Conservation (phyloP, 345 rosid species). For the Mangifera indica region DNA sequence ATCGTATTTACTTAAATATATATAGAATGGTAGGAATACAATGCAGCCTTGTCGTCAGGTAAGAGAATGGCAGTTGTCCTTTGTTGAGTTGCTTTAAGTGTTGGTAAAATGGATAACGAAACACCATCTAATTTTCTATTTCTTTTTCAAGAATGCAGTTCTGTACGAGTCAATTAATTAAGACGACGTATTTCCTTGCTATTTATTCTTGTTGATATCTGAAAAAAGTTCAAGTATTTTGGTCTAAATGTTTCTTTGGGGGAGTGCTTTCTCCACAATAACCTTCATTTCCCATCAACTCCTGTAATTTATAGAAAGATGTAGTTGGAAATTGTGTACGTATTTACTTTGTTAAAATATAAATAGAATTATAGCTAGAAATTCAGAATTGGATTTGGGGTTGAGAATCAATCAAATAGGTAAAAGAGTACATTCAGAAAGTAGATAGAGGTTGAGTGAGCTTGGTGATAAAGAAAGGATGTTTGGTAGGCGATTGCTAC, state of each 20-base stretch:
- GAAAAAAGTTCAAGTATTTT: background rate
- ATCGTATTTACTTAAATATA: background rate
- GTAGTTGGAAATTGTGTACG: no score
- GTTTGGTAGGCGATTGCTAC: conserved; percentile 36
- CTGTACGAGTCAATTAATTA: background rate
- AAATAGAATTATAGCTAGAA: no score
- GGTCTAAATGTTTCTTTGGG: background rate
- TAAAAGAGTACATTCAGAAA: conserved; percentile 11
- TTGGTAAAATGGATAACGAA: conserved; percentile 58
- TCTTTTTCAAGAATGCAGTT: conserved; percentile 12
- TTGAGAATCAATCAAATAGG: conserved; percentile 6
- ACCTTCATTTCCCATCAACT: no score
- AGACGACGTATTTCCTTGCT: background rate
- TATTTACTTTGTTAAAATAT: background rate
- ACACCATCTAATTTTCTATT: conserved; percentile 32
- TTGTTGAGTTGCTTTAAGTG: conserved; percentile 45
- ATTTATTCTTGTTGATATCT: background rate
- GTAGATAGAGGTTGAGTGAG: conserved; percentile 23
- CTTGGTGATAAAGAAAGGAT: conserved; percentile 40
- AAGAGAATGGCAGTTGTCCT: conserved; percentile 19
- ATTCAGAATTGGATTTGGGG: background rate
- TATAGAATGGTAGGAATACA: background rate
- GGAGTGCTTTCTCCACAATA: background rate
- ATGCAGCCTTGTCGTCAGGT: conserved; percentile 19
- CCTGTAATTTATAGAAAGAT: no score